These are phyloP conservation scores for Triglochin maritima DNA, from an alignment of 106 monocot species.

Conservation along the genomic window DNA sequence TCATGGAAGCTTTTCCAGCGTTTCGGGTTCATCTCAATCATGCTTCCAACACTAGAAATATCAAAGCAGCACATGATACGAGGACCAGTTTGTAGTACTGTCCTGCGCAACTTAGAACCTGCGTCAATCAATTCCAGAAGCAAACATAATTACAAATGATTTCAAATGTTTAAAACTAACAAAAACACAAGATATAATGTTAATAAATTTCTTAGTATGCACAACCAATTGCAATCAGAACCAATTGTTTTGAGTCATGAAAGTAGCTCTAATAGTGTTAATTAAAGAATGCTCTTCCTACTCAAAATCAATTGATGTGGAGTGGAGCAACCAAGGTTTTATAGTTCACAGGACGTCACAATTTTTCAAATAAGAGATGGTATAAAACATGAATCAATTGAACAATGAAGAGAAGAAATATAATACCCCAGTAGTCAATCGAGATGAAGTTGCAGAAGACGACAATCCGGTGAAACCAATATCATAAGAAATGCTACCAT, in stretches of 20 bases:
- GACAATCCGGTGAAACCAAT: slow-evolving; percentile 57
- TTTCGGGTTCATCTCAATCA: not conserved
- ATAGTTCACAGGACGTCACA: too few species aligned
- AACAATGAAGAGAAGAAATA: slow-evolving; percentile 9
- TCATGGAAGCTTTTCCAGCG: not conserved
- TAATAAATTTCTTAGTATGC: too few species aligned
- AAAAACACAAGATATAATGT: too few species aligned
- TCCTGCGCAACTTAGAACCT: not conserved
- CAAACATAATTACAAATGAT: not conserved
- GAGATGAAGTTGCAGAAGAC: slow-evolving; percentile 27
- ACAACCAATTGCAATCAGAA: too few species aligned
- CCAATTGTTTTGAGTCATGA: too few species aligned
- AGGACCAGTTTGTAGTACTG: not conserved
- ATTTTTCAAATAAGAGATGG: too few species aligned
- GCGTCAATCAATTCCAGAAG: not conserved
- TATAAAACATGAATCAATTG: not conserved
- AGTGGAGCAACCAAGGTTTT: too few species aligned
- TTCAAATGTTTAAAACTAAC: not conserved
- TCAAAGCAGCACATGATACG: not conserved
- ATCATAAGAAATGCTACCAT: slow-evolving; percentile 82
- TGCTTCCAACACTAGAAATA: not conserved
- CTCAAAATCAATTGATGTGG: too few species aligned
- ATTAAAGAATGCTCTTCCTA: too few species aligned
- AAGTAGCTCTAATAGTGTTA: too few species aligned
- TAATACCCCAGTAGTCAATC: slow-evolving; percentile 43